phyloP scores from a whole-genome alignment of 306 rosid genomes.

The Begonia peltatifolia region DNA sequence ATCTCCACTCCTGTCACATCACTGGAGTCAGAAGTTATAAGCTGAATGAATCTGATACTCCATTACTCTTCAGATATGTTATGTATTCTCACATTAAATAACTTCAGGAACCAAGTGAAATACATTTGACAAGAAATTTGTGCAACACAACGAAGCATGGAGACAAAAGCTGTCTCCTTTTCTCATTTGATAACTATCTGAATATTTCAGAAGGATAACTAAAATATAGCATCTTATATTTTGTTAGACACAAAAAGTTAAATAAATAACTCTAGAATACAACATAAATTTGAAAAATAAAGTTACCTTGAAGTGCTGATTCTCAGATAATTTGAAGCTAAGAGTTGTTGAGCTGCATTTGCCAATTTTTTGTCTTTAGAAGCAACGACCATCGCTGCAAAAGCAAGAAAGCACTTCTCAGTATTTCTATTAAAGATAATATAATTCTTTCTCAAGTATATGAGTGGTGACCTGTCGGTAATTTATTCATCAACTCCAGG shows the following conservation, averaged over 20 bases:
- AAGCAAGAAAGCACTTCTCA: conserved; percentile 6
- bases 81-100: no score
- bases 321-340: conserved; percentile 68
- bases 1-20: conserved; percentile 98
- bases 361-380: conserved; percentile 85
- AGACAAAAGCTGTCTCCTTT: no score
- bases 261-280: no score
- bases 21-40: conserved; percentile 89
- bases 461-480: conserved; percentile 63
- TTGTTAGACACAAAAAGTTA: no score
- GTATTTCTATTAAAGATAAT: neutral
- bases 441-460: neutral
- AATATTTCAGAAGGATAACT: no score
- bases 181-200: no score
- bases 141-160: no score
- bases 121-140: no score
- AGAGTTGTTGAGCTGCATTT: conserved; percentile 63
- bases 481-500: conserved; percentile 63
- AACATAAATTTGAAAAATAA: neutral
- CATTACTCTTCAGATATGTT: no score
- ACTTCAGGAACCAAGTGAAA: no score
- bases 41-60: conserved; percentile 23
- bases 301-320: conserved; percentile 89
- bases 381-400: conserved; percentile 86
- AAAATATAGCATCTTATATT: no score